Evolutionary conservation across 2,329 filamentous ascomycete genomes (phyloP), one percentile per base, ranked within the genome.

Genomic region (Phaeosphaeriaceae sp.): DNA sequence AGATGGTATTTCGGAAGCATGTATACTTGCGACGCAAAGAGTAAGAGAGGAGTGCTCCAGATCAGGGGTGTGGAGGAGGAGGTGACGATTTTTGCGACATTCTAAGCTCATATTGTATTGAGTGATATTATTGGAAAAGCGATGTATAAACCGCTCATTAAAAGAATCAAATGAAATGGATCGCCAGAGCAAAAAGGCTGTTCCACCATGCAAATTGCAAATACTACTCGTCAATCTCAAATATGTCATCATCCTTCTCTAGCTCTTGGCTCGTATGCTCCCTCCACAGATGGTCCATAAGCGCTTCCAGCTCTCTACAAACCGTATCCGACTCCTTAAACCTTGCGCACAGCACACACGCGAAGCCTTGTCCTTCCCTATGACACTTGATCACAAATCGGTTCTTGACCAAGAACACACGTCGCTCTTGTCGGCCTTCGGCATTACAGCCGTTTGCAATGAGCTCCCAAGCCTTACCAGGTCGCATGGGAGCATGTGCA

Each of bases 211-310:
- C 27, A 36, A 36, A 21, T 6, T 15, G 15, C 21, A 27, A 17
- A 4, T 15, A 36, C n/a, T 19, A 56, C 22, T 51, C 33, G 11
- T 56, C 53, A 40, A 56, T 36, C 52, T 67, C 69, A 6, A 66
- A 57, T 33, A 76, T 69, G 51, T 75, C 68, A 17, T 52, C 63
- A 44, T 76, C 73, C 36, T 41, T 54, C 42, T 65, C 70, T 55
- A 75, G 51, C 58, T 76, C 74, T 17, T 56, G 59, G 19, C 60
- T 56, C 1, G 60, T 57, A 62, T 76, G 74, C 36, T 76, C 73
- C 36, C 62, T 63, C 73, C 74, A 75, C 21, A 76, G 24, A 65
- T 76, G 74, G 27, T 75, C 73, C 55, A 76, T 68, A 31, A 76
- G 46, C n/a, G 63, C 65, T 9, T 44, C 56, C 3, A 71, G 51